Base-by-base conservation (phyloP, 202 grass and related monocot species). In the Cymbopogon flexuosus region DNA sequence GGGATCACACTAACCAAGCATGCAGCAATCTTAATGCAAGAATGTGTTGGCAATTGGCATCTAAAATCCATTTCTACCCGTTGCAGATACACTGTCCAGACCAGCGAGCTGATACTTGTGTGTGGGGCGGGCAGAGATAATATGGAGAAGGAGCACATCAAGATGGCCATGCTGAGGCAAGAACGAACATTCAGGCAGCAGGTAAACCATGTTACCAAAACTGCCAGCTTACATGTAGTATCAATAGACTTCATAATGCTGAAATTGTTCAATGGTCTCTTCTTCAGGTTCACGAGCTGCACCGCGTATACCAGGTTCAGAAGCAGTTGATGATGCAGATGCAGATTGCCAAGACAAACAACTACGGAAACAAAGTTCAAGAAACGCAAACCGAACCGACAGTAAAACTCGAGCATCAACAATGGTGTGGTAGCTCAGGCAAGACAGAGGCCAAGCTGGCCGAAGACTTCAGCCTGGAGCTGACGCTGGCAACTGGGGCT, bases 91-190 rank as follows among this genome's bases (percentile, higher is more conserved):
- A 43, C 10, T 2, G 58, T 54, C 62, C 43, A 73, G 35, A 43
- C 12, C 23, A 33, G 34, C 15, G 22, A 49, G 59, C 51, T 11
- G 69, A 41, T 43, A 39, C 10, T 54, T 83, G 0, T 6, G 34
- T 45, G 30, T 52, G 18, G 41, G n/a, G 52, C 68, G n/a, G 24
- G 13, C 10, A 77, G 59, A 62, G 18, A 84, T 87, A 67, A 46
- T 13, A 91, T 91, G 89, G 87, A 89, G 62, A 92, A 89, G 75
- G 73, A 92, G 69, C 73, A 52, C 18, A 89, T 92, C 70, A 92
- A 89, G 87, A 87, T 81, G 72, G 84, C 84, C 62, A 92, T 92
- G 43, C 45, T 92, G 81, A 89, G 63, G 77, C 90, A 92, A 56
- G 90, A 92, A 65, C 76, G 84, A 46, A 89, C 67, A 33, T 92